These are phyloP conservation scores for Lycium barbarum DNA, from an alignment of 257 asterid species.

Conservation along the genomic window DNA sequence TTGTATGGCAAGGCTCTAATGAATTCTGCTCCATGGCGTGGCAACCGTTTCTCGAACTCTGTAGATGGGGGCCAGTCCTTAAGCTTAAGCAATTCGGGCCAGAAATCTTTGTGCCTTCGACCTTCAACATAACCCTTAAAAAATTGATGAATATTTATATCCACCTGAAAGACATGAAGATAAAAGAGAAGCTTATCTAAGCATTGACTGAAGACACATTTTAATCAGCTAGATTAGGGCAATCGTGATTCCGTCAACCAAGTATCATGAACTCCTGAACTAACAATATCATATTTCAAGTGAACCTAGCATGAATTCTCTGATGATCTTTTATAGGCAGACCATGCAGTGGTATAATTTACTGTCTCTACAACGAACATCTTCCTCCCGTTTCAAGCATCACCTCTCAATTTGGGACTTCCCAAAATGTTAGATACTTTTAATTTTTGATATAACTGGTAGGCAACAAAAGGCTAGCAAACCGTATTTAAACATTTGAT, in stretches of 20 bases:
- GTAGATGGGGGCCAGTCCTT: constrained; percentile 72
- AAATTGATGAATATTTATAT: constrained; percentile 54
- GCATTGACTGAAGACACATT: not conserved
- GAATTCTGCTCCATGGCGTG: constrained; percentile 60
- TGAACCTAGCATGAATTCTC: constrained; percentile 17
- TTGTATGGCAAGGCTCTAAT: constrained; percentile 63
- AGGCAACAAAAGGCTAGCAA: not conserved
- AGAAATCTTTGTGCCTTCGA: constrained; percentile 32
- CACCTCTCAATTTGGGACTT: not conserved
- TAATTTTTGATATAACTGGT: not conserved
- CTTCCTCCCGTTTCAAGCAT: not conserved
- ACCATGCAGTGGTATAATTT: not conserved
- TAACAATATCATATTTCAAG: not conserved
- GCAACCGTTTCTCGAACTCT: constrained; percentile 54
- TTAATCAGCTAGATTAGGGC: not conserved
- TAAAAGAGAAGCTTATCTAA: not conserved
- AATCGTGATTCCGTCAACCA: not conserved
- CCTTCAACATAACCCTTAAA: constrained; percentile 63
- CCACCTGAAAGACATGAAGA: constrained; percentile 49
- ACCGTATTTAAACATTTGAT: not conserved
- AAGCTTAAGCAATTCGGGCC: constrained; percentile 73
- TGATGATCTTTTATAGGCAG: not conserved
- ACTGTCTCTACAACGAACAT: not conserved
- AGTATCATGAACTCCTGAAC: constrained; percentile 11
- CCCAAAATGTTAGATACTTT: not conserved